phyloP scores from a whole-genome alignment of 192 early-diverging fungal genomes.

The Mortierella claussenii region DNA sequence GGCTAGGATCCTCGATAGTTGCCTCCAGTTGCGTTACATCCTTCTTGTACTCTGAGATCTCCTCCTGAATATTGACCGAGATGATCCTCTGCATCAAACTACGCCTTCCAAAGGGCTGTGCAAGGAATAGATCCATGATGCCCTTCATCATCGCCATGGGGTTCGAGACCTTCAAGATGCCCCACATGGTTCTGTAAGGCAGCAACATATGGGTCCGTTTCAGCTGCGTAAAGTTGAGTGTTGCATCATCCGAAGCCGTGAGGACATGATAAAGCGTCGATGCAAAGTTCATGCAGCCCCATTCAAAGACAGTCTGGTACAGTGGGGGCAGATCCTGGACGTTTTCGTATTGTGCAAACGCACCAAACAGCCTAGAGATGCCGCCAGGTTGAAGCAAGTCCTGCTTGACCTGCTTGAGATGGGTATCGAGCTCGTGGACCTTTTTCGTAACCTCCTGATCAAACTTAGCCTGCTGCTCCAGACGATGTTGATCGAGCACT shows the following conservation, averaged over 20 bases:
- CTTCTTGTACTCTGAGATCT: conserved; percentile 59
- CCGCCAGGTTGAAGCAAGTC: conserved; percentile 56
- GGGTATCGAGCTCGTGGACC: conserved; percentile 56
- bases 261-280: conserved; percentile 64
- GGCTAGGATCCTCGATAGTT: conserved; percentile 32
- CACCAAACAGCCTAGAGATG: conserved; percentile 24
- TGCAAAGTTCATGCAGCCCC: conserved; percentile 69
- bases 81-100: conserved; percentile 69
- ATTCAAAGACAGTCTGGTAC: conserved; percentile 60
- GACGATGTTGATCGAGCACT: conserved; percentile 52
- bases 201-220: conserved; percentile 65
- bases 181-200: conserved; percentile 62
- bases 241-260: conserved; percentile 61
- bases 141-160: conserved; percentile 66
- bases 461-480: conserved; percentile 57
- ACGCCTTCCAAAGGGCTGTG: conserved; percentile 65
- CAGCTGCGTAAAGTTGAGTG: conserved; percentile 58
- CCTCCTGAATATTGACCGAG: conserved; percentile 62
- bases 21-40: conserved; percentile 54
- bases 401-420: conserved; percentile 59
- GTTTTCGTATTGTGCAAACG: conserved; percentile 31
- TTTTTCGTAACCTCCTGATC: conserved; percentile 57
- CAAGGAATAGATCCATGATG: conserved; percentile 65
- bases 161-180: conserved; percentile 64
- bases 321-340: conserved; percentile 56